Evolutionary conservation across 2,329 filamentous ascomycete species (phyloP), one percentile per base, ranked within the genome.

Genomic region (Gaeumannomyces sp.): DNA sequence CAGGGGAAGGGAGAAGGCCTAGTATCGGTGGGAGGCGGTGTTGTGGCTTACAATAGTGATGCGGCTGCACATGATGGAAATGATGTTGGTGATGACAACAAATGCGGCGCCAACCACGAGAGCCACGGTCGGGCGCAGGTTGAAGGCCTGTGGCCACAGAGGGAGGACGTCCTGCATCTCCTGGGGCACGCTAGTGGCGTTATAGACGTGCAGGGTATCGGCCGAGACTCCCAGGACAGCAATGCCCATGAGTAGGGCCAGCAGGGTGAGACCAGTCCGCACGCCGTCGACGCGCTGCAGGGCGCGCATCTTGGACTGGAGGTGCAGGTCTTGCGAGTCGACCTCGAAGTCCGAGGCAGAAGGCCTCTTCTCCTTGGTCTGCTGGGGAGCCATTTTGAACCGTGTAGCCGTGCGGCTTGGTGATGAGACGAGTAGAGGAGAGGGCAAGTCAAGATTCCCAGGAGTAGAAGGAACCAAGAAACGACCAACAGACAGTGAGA

Each of bases 131-230:
- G 85, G 85, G 61, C 83, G 78, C 45, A 85, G 71, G 71, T 88
- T 81, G 70, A 88, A 84, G 35, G 81, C 74, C 19, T 77, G 73
- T 0, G 86, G 86, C 86, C 86, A 89, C 61, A 88, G 71, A 0
- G 84, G 77, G 25, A 88, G 77, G 28, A 81, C 70, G 22, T 27
- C n/a, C 19, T 58, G 50, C 69, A 78, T 83, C 60, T 80, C 77
- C 25, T 72, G 71, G 0, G 81, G 70, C 22, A 84, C 72, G 65
- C 81, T 78, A 2, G 86, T 88, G 33, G 75, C 74, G 68, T 85
- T 78, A 75, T 86, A 88, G 53, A 84, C 81, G 35, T 78, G 73
- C 58, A 88, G 74, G 7, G 83, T 78, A 71, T 87, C 79, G 68
- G 78, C 83, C 3, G 84, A 79, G 14, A 85, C 78, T 31, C 81